Percentiles rank a stretch among this genome's conserved stretches.
Evolutionary conservation across 2,329 filamentous ascomycete species (phyloP).

Genomic region (Beauveria varroae): DNA sequence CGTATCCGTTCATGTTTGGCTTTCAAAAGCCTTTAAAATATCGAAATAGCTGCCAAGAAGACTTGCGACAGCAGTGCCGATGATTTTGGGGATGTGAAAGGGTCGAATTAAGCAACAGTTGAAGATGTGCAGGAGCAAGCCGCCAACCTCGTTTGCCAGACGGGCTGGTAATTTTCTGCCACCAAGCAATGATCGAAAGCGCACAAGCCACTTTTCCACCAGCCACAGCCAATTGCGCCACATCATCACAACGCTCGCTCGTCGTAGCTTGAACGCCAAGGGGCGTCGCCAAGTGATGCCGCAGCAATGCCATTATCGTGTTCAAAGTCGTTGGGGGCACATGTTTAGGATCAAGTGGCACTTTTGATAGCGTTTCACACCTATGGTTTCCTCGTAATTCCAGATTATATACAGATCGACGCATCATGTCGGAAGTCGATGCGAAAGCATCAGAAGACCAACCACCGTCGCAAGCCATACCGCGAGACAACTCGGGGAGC

Average conservation of each 20-base stretch:
- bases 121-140: background rate
- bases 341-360: background rate
- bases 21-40: background rate
- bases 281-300: background rate
- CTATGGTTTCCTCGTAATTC: background rate
- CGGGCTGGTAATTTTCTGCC: conserved; percentile 1
- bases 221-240: conserved; percentile 3
- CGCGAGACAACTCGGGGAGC: conserved; percentile 15
- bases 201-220: conserved; percentile 7
- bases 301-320: no score
- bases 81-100: background rate
- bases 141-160: background rate
- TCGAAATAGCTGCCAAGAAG: background rate
- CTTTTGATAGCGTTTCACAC: background rate
- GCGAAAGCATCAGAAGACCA: background rate
- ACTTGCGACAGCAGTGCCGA: conserved; percentile 4
- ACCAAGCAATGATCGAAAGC: background rate
- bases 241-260: background rate
- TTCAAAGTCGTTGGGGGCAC: background rate
- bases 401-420: background rate
- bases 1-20: conserved; percentile 50
- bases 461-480: background rate
- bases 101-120: background rate
- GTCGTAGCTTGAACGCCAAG: background rate
- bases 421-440: conserved; percentile 7